phyloP scores from a whole-genome alignment of 805 yeast genomes.

The Metschnikowia borealis region DNA sequence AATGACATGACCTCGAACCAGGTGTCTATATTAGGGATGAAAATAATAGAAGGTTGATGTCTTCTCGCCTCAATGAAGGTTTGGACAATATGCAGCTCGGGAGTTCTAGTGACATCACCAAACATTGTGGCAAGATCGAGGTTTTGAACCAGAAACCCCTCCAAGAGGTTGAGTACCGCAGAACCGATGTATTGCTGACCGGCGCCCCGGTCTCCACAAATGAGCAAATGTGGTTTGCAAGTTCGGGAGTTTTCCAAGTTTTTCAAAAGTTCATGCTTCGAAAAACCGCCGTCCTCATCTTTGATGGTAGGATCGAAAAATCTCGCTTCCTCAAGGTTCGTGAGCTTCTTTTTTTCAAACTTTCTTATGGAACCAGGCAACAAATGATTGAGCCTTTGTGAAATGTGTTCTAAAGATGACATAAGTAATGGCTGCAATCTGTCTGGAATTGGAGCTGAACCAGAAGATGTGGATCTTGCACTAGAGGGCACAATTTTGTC shows the following conservation, averaged over 20 bases:
- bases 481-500: slow-evolving; percentile 90
- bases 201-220: slow-evolving; percentile 70
- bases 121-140: slow-evolving; percentile 75
- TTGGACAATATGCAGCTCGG: slow-evolving; percentile 82
- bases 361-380: slow-evolving; percentile 50
- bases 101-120: slow-evolving; percentile 73
- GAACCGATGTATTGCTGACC: slow-evolving; percentile 86
- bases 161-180: slow-evolving; percentile 76
- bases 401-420: slow-evolving; percentile 45
- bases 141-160: slow-evolving; percentile 85
- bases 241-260: slow-evolving; percentile 55
- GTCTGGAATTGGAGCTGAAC: slow-evolving; percentile 76
- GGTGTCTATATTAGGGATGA: slow-evolving; percentile 75
- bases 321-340: slow-evolving; percentile 66
- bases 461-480: slow-evolving; percentile 72
- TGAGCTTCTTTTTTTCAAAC: slow-evolving; percentile 40
- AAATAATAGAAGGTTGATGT: slow-evolving; percentile 83
- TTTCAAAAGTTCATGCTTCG: slow-evolving; percentile 57
- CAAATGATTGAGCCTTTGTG: slow-evolving; percentile 47
- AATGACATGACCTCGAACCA: slow-evolving; percentile 69
- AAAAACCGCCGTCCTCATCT: slow-evolving; percentile 63
- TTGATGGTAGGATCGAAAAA: slow-evolving; percentile 54
- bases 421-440: slow-evolving; percentile 61
- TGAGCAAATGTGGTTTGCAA: slow-evolving; percentile 75
- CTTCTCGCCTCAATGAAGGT: slow-evolving; percentile 82